Evolutionary conservation across 2,329 filamentous ascomycete genomes (phyloP).

Genomic region (Davidsoniella eucalypti): DNA sequence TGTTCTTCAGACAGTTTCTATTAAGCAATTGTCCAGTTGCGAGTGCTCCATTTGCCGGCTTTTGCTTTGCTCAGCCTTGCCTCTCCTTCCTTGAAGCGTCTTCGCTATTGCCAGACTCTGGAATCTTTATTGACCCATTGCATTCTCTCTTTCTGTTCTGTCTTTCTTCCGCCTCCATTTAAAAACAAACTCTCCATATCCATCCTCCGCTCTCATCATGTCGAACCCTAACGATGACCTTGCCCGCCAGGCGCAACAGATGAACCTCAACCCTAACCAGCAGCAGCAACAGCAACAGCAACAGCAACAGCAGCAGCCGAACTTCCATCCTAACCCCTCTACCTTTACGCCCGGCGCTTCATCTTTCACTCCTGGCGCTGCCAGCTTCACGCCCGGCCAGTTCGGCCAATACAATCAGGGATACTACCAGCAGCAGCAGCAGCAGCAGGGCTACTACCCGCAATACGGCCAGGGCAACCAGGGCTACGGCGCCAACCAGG

Average conservation of each 20-base stretch:
- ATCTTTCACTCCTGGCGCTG: constrained; percentile 57
- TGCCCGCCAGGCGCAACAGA: constrained; percentile 61
- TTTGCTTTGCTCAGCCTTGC: background rate
- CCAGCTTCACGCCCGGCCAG: constrained; percentile 46
- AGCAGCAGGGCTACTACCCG: constrained; percentile 28
- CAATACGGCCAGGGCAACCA: constrained; percentile 7
- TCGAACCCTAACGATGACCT: constrained; percentile 90
- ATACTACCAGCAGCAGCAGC: constrained; percentile 32
- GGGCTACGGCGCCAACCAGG: constrained; percentile 22
- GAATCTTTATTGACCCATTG: background rate
- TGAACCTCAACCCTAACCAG: constrained; percentile 55
- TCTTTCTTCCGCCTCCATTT: background rate
- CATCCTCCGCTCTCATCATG: constrained; percentile 36
- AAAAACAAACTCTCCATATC: background rate
- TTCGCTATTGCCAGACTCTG: background rate
- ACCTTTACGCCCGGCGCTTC: constrained; percentile 49
- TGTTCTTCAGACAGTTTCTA: no score
- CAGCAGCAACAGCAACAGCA: constrained; percentile 51
- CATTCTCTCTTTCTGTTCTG: background rate
- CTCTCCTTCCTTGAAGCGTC: background rate
- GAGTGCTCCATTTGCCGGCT: background rate
- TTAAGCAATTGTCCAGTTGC: background rate
- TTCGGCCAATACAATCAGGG: constrained; percentile 24
- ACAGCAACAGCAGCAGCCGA: constrained; percentile 29
- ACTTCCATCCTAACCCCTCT: constrained; percentile 29